Evolutionary conservation across 257 asterid genomes (phyloP), one percentile per base, ranked within the genome.

Genomic region (Datura wrightii): DNA sequence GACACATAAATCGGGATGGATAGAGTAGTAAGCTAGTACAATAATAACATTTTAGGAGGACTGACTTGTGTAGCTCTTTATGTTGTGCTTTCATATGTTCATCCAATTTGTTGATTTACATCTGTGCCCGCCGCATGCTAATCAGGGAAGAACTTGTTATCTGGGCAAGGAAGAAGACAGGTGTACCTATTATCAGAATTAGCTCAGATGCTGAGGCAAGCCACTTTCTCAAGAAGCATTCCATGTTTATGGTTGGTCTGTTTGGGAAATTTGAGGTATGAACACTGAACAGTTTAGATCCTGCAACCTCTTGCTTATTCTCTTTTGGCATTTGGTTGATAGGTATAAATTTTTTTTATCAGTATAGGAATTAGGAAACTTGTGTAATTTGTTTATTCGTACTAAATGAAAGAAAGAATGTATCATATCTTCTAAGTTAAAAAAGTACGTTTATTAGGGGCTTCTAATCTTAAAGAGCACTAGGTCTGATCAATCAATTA

Each of bases 141-240:
- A 85, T 87, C 83, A 97, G 99, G 93, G 97, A 94, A 85, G 99
- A 97, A 89, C 91, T 95, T 59, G 94, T 95, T 89, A 82, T 94
- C 79, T 97, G 99, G 99, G 92, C 90, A 18, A 92, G 96, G 90
- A 95, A 95, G 94, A 97, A 93, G 92, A 95, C 97, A 4, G 97
- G 98, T 79, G 82, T 83, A 16, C 99, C 99, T 81, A 92, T 94
- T 60, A 83, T 93, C 79, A 90, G 91, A 87, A 85, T 94, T 70
- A 89, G 86, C 83, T 86, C 96, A 5, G 88, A 90, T 37, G 62
- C 87, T 16, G 98, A 93, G 88, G 98, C 97, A 78, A 88, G 83
- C 85, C 94, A 93, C 71, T 90, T 92, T 87, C 78, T 91, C 88
- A 92, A 91, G 91, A 93, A 94, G 88, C 92, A 95, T 39, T 53